phyloP scores from a whole-genome alignment of 2,329 filamentous ascomycete species.

The Drechslerella dactyloides region DNA sequence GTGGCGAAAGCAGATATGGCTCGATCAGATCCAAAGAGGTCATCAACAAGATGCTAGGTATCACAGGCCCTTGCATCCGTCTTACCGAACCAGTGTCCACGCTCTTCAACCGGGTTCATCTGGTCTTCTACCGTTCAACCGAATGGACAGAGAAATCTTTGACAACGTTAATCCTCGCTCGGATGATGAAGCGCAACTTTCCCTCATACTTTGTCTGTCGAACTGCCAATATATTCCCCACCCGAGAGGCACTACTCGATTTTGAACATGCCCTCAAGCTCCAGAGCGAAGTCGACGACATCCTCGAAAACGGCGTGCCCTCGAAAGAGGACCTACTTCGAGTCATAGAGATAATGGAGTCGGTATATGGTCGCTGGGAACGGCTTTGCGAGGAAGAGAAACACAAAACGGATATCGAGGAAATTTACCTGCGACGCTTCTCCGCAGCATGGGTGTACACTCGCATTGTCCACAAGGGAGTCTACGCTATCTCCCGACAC shows the following conservation, averaged over 20 bases:
- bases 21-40: slow-evolving; percentile 50
- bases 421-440: slow-evolving; percentile 85
- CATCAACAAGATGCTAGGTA: slow-evolving; percentile 53
- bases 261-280: slow-evolving; percentile 86
- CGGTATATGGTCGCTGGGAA: slow-evolving; percentile 81
- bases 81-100: slow-evolving; percentile 74
- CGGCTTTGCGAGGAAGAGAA: slow-evolving; percentile 74
- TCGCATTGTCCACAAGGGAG: slow-evolving; percentile 86
- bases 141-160: slow-evolving; percentile 98
- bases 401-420: slow-evolving; percentile 67
- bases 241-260: slow-evolving; percentile 76
- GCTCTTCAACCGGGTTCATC: slow-evolving; percentile 89
- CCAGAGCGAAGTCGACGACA: slow-evolving; percentile 79
- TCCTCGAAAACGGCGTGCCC: slow-evolving; percentile 78
- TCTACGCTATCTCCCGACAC: slow-evolving; percentile 77
- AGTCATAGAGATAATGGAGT: slow-evolving; percentile 74
- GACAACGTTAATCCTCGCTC: slow-evolving; percentile 90
- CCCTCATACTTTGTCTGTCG: slow-evolving; percentile 88
- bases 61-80: slow-evolving; percentile 76
- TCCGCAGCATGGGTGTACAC: slow-evolving; percentile 94
- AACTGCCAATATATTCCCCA: slow-evolving; percentile 85
- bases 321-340: slow-evolving; percentile 70
- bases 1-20: slow-evolving; percentile 51
- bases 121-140: slow-evolving; percentile 94
- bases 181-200: slow-evolving; percentile 85